Evolutionary conservation across 148 eudicot genomes (phyloP).

Genomic region (Cornus suecica): DNA sequence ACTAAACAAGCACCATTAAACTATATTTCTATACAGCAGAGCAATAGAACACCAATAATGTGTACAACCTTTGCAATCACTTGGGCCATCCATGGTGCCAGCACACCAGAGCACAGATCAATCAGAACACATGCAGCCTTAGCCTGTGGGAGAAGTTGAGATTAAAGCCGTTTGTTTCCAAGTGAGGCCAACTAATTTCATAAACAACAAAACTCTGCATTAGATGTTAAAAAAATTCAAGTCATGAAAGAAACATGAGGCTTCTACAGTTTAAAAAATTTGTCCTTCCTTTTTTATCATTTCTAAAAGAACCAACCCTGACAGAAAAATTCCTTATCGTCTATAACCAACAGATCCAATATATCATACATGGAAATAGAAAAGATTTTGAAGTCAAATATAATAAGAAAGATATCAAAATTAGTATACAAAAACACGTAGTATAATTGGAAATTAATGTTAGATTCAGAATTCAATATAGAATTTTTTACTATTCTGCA

Average conservation of each 20-base stretch:
- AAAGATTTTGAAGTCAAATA: background rate
- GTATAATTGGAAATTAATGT: too few species aligned
- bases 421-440: background rate
- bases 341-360: background rate
- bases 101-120: slow-evolving; percentile 66
- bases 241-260: background rate
- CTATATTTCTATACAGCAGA: background rate
- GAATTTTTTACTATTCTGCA: background rate
- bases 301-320: too few species aligned
- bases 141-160: slow-evolving; percentile 44
- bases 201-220: background rate
- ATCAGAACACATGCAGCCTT: slow-evolving; percentile 72
- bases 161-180: slow-evolving; percentile 14
- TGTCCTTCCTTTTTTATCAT: background rate
- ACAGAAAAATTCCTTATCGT: background rate
- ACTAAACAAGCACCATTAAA: background rate
- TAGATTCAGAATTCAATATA: background rate
- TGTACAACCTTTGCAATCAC: slow-evolving; percentile 64
- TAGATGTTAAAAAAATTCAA: background rate
- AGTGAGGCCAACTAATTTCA: slow-evolving; percentile 1
- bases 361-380: background rate
- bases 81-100: slow-evolving; percentile 77
- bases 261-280: slow-evolving; percentile 8
- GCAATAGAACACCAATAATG: slow-evolving; percentile 4
- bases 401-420: background rate